Evolutionary conservation across 495 filamentous ascomycete genomes (phyloP).

Genomic region (Penicillium manginii): DNA sequence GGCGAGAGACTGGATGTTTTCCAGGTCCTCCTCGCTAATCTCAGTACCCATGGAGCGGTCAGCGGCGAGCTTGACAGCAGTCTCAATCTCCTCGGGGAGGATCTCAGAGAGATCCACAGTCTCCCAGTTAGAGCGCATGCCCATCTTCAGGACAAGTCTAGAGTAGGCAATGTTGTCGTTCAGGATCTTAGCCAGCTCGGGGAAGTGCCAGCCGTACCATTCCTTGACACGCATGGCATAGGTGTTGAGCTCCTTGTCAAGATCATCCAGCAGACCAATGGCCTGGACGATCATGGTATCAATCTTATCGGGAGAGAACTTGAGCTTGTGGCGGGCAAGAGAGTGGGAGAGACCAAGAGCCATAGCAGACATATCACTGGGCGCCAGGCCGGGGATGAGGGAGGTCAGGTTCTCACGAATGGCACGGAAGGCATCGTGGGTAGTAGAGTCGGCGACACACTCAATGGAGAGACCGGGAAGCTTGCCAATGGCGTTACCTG

Average conservation of each 20-base stretch:
- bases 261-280: slow-evolving; percentile 88
- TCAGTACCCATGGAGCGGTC: slow-evolving; percentile 99
- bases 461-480: slow-evolving; percentile 84
- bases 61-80: slow-evolving; percentile 87
- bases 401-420: slow-evolving; percentile 89
- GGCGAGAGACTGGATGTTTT: slow-evolving; percentile 86
- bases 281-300: slow-evolving; percentile 99
- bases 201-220: slow-evolving; percentile 99
- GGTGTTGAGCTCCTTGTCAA: slow-evolving; percentile 98
- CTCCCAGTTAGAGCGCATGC: slow-evolving; percentile 77
- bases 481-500: slow-evolving; percentile 86
- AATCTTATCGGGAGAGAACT: slow-evolving; percentile 98
- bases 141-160: slow-evolving; percentile 81
- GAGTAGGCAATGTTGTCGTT: slow-evolving; percentile 98
- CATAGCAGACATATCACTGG: slow-evolving; percentile 88
- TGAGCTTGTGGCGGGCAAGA: slow-evolving; percentile 96
- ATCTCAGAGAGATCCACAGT: slow-evolving; percentile 84
- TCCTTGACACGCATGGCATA: slow-evolving; percentile 99
- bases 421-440: slow-evolving; percentile 86
- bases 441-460: slow-evolving; percentile 83
- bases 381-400: slow-evolving; percentile 85
- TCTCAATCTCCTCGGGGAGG: slow-evolving; percentile 94
- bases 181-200: slow-evolving; percentile 93
- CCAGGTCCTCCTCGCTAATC: slow-evolving; percentile 84
- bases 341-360: slow-evolving; percentile 94